phyloP scores from a whole-genome alignment of 441 rosid genomes.

The Euphorbia celastroides region DNA sequence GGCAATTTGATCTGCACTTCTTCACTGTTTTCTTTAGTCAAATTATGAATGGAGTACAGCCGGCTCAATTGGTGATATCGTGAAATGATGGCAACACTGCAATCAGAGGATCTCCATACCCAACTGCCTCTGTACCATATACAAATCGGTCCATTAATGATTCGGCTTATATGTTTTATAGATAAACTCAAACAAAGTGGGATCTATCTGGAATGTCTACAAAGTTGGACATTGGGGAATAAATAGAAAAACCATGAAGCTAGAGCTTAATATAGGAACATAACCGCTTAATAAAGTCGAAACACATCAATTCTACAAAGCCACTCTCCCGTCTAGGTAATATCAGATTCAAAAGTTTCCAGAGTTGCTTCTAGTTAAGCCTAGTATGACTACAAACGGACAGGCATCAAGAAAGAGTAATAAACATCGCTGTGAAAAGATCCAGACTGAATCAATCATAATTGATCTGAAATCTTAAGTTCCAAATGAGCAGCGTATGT shows the following conservation, averaged over 20 bases:
- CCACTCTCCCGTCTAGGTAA: neutral
- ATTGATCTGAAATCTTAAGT: neutral
- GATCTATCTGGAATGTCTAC: neutral
- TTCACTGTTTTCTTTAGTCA: neutral
- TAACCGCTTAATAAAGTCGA: neutral
- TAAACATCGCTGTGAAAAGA: neutral
- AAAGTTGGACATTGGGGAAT: neutral
- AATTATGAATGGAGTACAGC: conserved; percentile 12
- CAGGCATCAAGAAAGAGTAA: neutral
- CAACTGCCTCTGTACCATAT: conserved; percentile 58
- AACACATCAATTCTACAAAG: neutral
- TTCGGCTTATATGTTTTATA: too few species aligned
- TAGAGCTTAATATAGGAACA: neutral
- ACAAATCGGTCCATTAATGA: too few species aligned
- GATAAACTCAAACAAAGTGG: too few species aligned
- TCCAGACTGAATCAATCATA: neutral
- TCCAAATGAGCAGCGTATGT: neutral
- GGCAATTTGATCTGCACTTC: conserved; percentile 15
- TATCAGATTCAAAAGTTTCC: neutral
- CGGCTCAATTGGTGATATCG: conserved; percentile 40
- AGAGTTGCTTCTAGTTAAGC: neutral
- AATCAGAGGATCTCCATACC: conserved; percentile 79
- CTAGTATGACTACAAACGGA: neutral
- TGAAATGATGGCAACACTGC: conserved; percentile 87
- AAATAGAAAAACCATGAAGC: neutral